Evolutionary conservation across 2,329 filamentous ascomycete genomes (phyloP), one percentile per base, ranked within the genome.

Genomic region (Alternaria gansuensis): DNA sequence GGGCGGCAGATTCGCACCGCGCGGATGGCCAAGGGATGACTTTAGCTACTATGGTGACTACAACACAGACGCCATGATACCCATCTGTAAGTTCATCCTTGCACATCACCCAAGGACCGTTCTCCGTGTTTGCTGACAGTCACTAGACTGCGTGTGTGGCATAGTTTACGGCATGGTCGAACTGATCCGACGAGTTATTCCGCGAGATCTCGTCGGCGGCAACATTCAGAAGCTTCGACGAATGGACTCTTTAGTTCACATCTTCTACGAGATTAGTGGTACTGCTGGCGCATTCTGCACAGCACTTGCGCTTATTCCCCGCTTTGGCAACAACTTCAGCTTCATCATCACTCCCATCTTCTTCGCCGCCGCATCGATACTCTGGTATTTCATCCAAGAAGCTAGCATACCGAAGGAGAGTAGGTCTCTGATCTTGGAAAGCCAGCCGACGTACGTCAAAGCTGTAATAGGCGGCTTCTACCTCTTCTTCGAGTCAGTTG

Each of bases 311-410:
- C 70, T 84, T n/a, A 83, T 84, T 50, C 81, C 82, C 1, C 72
- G 74, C 40, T 77, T 83, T 11, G 82, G 82, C 36, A 83, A 83
- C 73, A 84, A 84, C 73, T 81, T 79, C 56, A 80, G 81, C 40
- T 84, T 83, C 71, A 77, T 84, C 60, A 78, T 84, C 63, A 82
- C 82, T 0, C 82, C 82, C 0, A 76, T 83, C 31, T 81, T 79
- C 71, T 84, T 83, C 65, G 61, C 74, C 6, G 53, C 75, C 31
- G 77, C 79, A n/a, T 76, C 79, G 6, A 62, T 75, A 23, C 60
- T 76, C 5, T 84, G 82, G 81, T 81, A 76, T 69, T 82, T 82
- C 67, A 78, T 84, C 56, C 72, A 72, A n/a, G 76, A 80, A 46
- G 73, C 79, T 23, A 73, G 74, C 45, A 76, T 78, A 59, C 60